phyloP scores from a whole-genome alignment of 176 grass and related monocot genomes.

The Metroxylon sagu region DNA sequence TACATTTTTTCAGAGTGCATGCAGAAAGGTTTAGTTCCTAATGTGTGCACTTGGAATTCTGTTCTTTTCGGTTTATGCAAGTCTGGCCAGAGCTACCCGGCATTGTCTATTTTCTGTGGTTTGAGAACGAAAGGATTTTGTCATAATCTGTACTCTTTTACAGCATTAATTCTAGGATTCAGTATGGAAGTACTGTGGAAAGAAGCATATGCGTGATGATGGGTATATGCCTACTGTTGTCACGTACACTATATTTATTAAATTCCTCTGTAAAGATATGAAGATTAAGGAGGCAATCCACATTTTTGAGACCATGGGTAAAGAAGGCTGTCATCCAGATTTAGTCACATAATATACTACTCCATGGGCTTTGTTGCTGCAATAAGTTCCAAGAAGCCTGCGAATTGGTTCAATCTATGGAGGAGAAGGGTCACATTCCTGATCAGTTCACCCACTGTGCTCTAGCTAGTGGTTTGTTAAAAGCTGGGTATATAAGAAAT shows the following conservation, averaged over 20 bases:
- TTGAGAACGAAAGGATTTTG: constrained; percentile 27
- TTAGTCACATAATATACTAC: constrained; percentile 22
- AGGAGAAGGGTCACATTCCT: constrained; percentile 5
- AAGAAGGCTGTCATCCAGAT: constrained; percentile 17
- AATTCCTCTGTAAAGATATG: constrained; percentile 17
- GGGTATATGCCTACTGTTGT: constrained; percentile 22
- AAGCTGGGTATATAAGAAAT: constrained; percentile 10
- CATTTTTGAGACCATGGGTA: constrained; percentile 19
- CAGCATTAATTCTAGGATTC: constrained; percentile 18
- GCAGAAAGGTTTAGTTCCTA: constrained; percentile 11
- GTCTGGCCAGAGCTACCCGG: neutral
- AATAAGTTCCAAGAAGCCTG: constrained; percentile 3
- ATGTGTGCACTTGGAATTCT: constrained; percentile 16
- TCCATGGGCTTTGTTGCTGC: constrained; percentile 19
- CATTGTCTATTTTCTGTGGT: constrained; percentile 21
- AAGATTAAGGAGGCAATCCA: constrained; percentile 7
- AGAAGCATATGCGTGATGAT: constrained; percentile 21
- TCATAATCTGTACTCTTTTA: constrained; percentile 21
- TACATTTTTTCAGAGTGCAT: neutral
- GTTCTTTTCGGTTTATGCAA: constrained; percentile 22
- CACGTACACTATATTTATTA: constrained; percentile 21
- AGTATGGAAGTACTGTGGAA: constrained; percentile 23
- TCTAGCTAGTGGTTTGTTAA: constrained; percentile 14
- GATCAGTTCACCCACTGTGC: constrained; percentile 12
- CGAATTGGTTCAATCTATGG: constrained; percentile 17